A percentile compares a stretch with the other conserved stretches of the same genome.
Conservation (phyloP, 176 grass and related monocot species). For the Avena insularis region DNA sequence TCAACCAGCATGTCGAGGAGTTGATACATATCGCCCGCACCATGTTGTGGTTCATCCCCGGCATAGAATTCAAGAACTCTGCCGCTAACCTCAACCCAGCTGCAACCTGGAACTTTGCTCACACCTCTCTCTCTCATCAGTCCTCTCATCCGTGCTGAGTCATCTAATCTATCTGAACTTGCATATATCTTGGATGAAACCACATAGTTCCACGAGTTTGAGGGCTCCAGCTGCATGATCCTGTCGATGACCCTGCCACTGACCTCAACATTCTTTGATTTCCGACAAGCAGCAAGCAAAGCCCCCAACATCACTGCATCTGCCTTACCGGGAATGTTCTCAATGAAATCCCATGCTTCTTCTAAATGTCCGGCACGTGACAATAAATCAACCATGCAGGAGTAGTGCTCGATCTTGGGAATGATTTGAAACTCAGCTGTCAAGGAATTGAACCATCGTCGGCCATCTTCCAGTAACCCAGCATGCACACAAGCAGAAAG, state of each 20-base stretch:
- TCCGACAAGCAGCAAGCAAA: conserved; percentile 72
- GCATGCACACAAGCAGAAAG: conserved; percentile 87
- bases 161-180: conserved; percentile 66
- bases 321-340: conserved; percentile 66
- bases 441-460: conserved; percentile 64
- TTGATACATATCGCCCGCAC: conserved; percentile 60
- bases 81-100: conserved; percentile 77
- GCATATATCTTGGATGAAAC: conserved; percentile 88
- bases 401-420: conserved; percentile 82
- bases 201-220: conserved; percentile 85
- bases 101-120: conserved; percentile 83
- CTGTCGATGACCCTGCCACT: conserved; percentile 72
- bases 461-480: conserved; percentile 70
- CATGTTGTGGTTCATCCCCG: conserved; percentile 58
- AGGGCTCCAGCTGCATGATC: conserved; percentile 80
- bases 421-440: conserved; percentile 55
- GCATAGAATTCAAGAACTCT: conserved; percentile 86
- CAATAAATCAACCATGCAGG: conserved; percentile 87
- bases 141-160: conserved; percentile 77
- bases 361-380: conserved; percentile 73
- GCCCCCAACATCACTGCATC: conserved; percentile 82
- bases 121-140: conserved; percentile 85
- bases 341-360: conserved; percentile 76
- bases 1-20: conserved; percentile 61
- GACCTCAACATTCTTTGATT: conserved; percentile 65